These are phyloP conservation scores for Crithidia bombi DNA, from an alignment of 208 protist genomes.

Conservation along the genomic window DNA sequence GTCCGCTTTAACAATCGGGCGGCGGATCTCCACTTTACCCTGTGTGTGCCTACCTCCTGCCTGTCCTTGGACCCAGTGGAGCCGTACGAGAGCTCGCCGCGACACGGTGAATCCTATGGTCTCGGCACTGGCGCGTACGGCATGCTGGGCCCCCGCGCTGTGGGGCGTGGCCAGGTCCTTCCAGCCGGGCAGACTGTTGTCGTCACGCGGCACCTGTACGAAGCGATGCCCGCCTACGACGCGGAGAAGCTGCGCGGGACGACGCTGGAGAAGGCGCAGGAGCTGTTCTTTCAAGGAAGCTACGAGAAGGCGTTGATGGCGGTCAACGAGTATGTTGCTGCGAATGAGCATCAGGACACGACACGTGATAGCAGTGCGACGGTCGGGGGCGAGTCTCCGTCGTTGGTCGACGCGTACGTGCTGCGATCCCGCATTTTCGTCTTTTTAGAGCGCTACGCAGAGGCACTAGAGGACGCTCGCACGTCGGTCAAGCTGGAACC, in stretches of 20 bases:
- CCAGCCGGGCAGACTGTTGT: not conserved
- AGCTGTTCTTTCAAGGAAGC: slow-evolving; percentile 18
- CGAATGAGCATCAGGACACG: not conserved
- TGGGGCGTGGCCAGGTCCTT: slow-evolving; percentile 4
- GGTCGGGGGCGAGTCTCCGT: no score
- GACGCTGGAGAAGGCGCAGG: slow-evolving; percentile 28
- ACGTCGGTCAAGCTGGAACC: slow-evolving; percentile 52
- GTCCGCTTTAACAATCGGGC: slow-evolving; percentile 52
- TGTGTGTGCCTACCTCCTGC: slow-evolving; percentile 69
- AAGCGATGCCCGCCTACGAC: slow-evolving; percentile 36
- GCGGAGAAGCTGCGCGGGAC: slow-evolving; percentile 27
- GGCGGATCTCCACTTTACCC: slow-evolving; percentile 41
- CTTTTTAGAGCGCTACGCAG: slow-evolving; percentile 53
- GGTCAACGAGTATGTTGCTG: slow-evolving; percentile 21
- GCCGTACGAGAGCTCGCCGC: slow-evolving; percentile 49
- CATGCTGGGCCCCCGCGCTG: slow-evolving; percentile 48
- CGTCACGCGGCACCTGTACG: slow-evolving; percentile 28
- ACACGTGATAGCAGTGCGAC: not conserved
- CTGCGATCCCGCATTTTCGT: slow-evolving; percentile 70
- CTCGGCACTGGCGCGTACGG: slow-evolving; percentile 47
- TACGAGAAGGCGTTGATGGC: slow-evolving; percentile 33
- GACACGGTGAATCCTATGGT: slow-evolving; percentile 29
- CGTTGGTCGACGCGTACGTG: slow-evolving; percentile 47
- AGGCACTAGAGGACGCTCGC: slow-evolving; percentile 61
- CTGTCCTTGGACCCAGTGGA: slow-evolving; percentile 63